These are phyloP conservation scores for Neurospora sp. DNA, from an alignment of 495 filamentous ascomycete genomes.

Conservation along the genomic window DNA sequence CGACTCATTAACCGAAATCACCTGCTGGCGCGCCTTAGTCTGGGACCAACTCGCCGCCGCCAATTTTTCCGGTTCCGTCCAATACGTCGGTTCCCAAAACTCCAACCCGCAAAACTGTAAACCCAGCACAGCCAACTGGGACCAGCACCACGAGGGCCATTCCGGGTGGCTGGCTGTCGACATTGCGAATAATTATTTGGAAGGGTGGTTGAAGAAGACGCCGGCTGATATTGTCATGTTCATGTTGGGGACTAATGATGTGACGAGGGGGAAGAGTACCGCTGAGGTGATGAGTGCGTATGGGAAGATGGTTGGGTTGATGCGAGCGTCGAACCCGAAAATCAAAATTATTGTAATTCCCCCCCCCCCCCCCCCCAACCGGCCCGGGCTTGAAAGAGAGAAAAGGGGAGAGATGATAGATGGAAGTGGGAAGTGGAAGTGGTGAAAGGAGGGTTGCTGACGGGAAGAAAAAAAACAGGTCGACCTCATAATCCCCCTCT, in stretches of 20 bases:
- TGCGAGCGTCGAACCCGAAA: conserved; percentile 24
- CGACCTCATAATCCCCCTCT: conserved; percentile 25
- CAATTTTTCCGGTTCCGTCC: conserved; percentile 10
- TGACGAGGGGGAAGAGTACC: too few relatives aligned
- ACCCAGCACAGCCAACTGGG: too few relatives aligned
- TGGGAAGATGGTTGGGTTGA: conserved; percentile 26
- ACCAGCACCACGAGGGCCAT: conserved; percentile 36
- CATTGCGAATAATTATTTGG: conserved; percentile 34
- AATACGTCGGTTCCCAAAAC: conserved; percentile 33
- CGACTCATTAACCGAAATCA: conserved; percentile 34
- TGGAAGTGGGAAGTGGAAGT: neutral
- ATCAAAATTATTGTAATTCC: conserved; percentile 11
- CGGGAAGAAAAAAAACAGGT: conserved; percentile 8
- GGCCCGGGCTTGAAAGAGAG: conserved; percentile 2
- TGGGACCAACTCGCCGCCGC: conserved; percentile 26
- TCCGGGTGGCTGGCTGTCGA: conserved; percentile 33
- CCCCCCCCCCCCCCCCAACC: too few relatives aligned
- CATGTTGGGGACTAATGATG: conserved; percentile 37
- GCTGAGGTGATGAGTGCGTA: conserved; percentile 30
- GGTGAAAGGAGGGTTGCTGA: too few relatives aligned
- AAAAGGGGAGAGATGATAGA: neutral
- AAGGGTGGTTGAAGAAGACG: conserved; percentile 25
- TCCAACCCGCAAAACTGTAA: conserved; percentile 27
- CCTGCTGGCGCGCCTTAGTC: conserved; percentile 31
- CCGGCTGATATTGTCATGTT: conserved; percentile 34